phyloP scores from a whole-genome alignment of 192 early-diverging fungal genomes.

The Coemansia sp. region DNA sequence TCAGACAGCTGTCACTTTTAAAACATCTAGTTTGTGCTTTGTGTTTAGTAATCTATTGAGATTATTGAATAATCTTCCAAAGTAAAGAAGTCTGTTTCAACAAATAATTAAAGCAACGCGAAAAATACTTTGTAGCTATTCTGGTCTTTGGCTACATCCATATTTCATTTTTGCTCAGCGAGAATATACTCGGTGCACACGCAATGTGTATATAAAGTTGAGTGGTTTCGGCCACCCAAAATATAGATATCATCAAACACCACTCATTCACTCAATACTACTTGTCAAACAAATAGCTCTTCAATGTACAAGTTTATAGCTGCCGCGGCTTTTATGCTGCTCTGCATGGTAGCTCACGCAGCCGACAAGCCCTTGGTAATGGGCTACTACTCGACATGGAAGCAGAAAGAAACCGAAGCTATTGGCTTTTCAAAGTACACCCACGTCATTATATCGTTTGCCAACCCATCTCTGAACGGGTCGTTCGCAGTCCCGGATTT shows the following conservation, averaged over 20 bases:
- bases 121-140: too few relatives aligned
- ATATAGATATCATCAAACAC: background rate
- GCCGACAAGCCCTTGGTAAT: slow-evolving; percentile 9
- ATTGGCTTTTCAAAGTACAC: slow-evolving; percentile 56
- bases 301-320: background rate
- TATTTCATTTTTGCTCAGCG: too few relatives aligned
- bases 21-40: too few relatives aligned
- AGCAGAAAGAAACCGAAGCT: slow-evolving; percentile 11
- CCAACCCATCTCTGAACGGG: slow-evolving; percentile 45
- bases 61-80: too few relatives aligned
- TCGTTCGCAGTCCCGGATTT: slow-evolving; percentile 17
- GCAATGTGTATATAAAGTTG: too few relatives aligned
- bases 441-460: slow-evolving; percentile 68
- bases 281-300: too few relatives aligned
- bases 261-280: background rate
- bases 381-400: slow-evolving; percentile 32
- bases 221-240: background rate
- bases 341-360: background rate
- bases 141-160: too few relatives aligned
- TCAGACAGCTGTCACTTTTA: too few relatives aligned
- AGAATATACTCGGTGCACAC: too few relatives aligned
- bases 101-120: too few relatives aligned
- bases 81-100: too few relatives aligned
- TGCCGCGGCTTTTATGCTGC: background rate
- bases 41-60: too few relatives aligned